Evolutionary conservation across 768 basidiomycete species (phyloP).

Genomic region (Imleria badia): DNA sequence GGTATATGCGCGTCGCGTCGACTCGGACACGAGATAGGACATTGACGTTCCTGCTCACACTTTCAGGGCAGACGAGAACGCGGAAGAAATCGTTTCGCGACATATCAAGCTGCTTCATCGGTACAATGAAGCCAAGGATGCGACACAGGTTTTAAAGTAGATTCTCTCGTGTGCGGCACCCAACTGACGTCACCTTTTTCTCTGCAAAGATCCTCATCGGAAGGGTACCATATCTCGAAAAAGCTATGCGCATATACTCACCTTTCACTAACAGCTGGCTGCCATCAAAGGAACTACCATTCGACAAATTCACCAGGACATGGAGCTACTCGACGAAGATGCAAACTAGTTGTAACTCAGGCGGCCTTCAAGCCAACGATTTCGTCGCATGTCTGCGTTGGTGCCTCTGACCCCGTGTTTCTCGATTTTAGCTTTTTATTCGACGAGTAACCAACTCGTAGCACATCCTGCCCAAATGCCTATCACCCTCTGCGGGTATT

Average conservation of each 20-base stretch:
- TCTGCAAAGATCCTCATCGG: slow-evolving; percentile 69
- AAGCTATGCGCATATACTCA: slow-evolving; percentile 9
- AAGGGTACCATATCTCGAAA: slow-evolving; percentile 45
- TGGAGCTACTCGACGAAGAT: slow-evolving; percentile 60
- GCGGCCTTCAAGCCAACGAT: not conserved
- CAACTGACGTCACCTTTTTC: not conserved
- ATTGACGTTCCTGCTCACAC: not conserved
- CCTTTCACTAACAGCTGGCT: slow-evolving; percentile 56
- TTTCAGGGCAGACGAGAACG: slow-evolving; percentile 43
- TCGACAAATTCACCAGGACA: slow-evolving; percentile 70
- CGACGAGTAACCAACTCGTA: slow-evolving; percentile 34
- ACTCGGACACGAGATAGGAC: not conserved
- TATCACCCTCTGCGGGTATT: slow-evolving; percentile 15
- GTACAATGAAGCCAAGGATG: slow-evolving; percentile 84
- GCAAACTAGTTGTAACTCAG: slow-evolving; percentile 31
- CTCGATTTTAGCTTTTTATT: slow-evolving; percentile 13
- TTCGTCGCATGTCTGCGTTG: not conserved
- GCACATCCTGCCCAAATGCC: slow-evolving; percentile 32
- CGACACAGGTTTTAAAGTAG: slow-evolving; percentile 56
- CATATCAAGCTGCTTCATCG: slow-evolving; percentile 73
- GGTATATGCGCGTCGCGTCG: slow-evolving; percentile 30
- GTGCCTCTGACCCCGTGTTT: not conserved
- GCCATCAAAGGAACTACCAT: slow-evolving; percentile 66
- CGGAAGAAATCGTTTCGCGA: slow-evolving; percentile 57
- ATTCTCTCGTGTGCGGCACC: not conserved